Conservation (phyloP, 306 rosid species). For the Prunus padus region DNA sequence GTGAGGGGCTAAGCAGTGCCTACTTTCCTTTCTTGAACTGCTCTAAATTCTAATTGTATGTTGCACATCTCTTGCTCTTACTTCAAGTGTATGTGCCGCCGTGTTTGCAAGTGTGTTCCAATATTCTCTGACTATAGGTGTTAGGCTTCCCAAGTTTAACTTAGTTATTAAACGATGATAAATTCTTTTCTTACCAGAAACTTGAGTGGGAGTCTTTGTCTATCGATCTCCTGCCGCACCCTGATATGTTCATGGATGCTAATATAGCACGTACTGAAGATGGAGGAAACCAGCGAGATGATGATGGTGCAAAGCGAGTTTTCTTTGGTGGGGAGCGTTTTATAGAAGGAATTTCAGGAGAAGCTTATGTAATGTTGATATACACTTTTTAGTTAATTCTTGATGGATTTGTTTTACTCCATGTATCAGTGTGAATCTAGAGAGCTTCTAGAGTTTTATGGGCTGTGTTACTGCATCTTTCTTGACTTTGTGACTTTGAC, state of each 20-base stretch:
- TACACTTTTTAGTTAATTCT: constrained; percentile 20
- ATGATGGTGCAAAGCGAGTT: constrained; percentile 92
- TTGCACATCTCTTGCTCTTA: constrained; percentile 1
- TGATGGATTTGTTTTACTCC: constrained; percentile 15
- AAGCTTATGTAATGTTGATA: constrained; percentile 68
- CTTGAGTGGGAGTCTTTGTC: constrained; percentile 92
- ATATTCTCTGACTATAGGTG: constrained; percentile 3
- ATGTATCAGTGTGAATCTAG: not conserved
- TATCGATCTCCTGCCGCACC: constrained; percentile 94
- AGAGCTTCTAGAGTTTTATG: constrained; percentile 18
- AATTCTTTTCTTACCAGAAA: constrained; percentile 56
- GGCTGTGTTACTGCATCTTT: constrained; percentile 22
- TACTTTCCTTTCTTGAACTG: not conserved
- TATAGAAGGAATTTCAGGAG: constrained; percentile 88
- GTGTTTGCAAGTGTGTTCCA: not conserved
- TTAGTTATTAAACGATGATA: constrained; percentile 17
- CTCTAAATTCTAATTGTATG: not conserved
- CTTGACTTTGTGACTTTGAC: constrained; percentile 27
- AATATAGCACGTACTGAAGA: constrained; percentile 56
- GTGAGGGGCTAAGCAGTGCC: not conserved
- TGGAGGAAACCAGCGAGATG: constrained; percentile 68
- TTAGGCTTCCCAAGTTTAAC: constrained; percentile 18
- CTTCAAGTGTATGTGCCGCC: not conserved
- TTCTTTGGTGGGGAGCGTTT: constrained; percentile 94
- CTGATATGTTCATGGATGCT: constrained; percentile 88